Evolutionary conservation across 768 basidiomycete genomes (phyloP).

Genomic region (Podaxis sp.): DNA sequence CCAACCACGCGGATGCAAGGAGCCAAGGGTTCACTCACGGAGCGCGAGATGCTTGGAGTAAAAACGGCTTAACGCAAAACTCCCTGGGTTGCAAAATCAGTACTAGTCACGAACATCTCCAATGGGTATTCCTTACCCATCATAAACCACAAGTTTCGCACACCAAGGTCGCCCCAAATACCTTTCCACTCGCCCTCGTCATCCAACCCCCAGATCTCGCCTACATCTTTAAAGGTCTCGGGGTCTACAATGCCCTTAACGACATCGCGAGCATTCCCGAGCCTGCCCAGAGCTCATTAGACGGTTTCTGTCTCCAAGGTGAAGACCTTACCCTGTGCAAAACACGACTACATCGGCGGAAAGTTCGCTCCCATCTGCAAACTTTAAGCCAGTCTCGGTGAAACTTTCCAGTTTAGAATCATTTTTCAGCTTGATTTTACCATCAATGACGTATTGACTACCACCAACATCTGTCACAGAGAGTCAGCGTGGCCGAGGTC

Average conservation of each 20-base stretch:
- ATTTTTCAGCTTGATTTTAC: conserved; percentile 72
- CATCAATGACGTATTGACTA: conserved; percentile 58
- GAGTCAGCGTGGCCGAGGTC: no score
- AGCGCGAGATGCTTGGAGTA: neutral
- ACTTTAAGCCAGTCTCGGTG: conserved; percentile 43
- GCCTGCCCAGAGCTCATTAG: conserved; percentile 29
- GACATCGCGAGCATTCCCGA: conserved; percentile 40
- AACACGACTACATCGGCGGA: conserved; percentile 57
- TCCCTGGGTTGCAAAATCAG: neutral
- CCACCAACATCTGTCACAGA: conserved; percentile 51
- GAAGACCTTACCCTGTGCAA: conserved; percentile 50
- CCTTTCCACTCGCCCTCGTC: conserved; percentile 62
- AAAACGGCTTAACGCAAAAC: neutral
- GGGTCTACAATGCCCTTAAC: conserved; percentile 43
- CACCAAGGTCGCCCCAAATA: conserved; percentile 48
- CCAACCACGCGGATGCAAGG: neutral
- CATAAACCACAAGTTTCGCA: conserved; percentile 58
- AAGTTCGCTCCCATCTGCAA: conserved; percentile 47
- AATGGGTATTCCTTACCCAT: conserved; percentile 36
- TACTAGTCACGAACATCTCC: neutral
- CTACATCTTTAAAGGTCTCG: conserved; percentile 38
- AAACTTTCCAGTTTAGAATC: conserved; percentile 48
- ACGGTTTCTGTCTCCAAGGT: neutral
- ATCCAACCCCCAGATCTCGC: conserved; percentile 63
- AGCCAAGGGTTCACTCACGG: neutral